These are phyloP conservation scores for Teunomyces stri DNA, from an alignment of 805 yeast genomes.

Conservation along the genomic window DNA sequence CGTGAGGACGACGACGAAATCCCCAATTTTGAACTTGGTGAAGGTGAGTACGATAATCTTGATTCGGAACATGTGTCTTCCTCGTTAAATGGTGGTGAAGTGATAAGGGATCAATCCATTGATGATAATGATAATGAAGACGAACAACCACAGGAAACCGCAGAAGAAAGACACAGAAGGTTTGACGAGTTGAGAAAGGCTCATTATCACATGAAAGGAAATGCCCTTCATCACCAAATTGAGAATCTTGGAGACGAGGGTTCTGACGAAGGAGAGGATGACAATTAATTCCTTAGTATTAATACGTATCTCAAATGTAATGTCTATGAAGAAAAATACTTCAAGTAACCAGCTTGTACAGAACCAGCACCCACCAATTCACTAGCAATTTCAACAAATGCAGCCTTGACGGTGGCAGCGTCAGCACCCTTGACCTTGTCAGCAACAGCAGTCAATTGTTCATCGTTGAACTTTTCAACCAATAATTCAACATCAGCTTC, in stretches of 20 bases:
- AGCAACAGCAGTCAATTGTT: slow-evolving; percentile 73
- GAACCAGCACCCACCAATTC: slow-evolving; percentile 54
- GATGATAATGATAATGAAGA: slow-evolving; percentile 34
- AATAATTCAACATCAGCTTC: slow-evolving; percentile 79
- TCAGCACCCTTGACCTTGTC: slow-evolving; percentile 55
- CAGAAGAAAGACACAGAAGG: slow-evolving; percentile 60
- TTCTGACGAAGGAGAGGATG: background rate
- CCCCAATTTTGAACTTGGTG: slow-evolving; percentile 57
- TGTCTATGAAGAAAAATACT: slow-evolving; percentile 41
- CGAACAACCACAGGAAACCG: slow-evolving; percentile 36
- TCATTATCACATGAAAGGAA: slow-evolving; percentile 67
- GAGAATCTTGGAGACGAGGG: slow-evolving; percentile 2
- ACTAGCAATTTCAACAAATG: slow-evolving; percentile 54
- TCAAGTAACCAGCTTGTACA: slow-evolving; percentile 49
- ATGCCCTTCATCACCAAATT: slow-evolving; percentile 39
- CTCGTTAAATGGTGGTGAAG: slow-evolving; percentile 40
- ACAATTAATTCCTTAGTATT: background rate
- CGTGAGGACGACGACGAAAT: slow-evolving; percentile 42
- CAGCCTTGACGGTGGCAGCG: slow-evolving; percentile 57
- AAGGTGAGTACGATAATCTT: slow-evolving; percentile 44
- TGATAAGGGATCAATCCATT: slow-evolving; percentile 28
- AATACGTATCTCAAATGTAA: background rate
- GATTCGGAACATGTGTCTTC: slow-evolving; percentile 26
- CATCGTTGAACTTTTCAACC: slow-evolving; percentile 78
- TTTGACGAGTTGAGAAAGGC: slow-evolving; percentile 79